Evolutionary conservation across 2,329 filamentous ascomycete genomes (phyloP), one percentile per base, ranked within the genome.

Genomic region (Penicillium digitatum): DNA sequence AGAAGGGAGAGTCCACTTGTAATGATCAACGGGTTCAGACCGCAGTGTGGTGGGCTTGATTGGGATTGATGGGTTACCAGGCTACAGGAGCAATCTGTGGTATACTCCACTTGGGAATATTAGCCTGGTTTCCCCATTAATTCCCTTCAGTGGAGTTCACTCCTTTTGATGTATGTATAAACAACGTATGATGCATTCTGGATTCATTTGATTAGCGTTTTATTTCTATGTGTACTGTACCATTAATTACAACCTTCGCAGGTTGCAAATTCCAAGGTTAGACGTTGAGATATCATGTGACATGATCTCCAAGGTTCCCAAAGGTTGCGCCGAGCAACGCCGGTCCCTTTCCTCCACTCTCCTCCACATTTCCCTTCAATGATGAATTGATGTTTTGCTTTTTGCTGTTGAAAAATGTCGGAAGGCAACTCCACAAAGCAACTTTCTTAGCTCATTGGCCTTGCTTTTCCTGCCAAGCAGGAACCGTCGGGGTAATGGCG

Each of bases 1-100:
- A 9, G 6, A 40, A 42, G 7, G 3, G 18, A 40, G 24, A 31
- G n/a, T n/a, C 12, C 20, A 16, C 16, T 38, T 38, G 35, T 24
- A 16, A 24, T 43, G 61, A 62, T 64, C 61, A 62, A 57, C 59
- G 47, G 53, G 56, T 37, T 60, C 54, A 59, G 60, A 62, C 37
- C 45, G 37, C 7, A 42, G 20, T 18, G 29, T 38, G 48, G 39
- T 34, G 40, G 38, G 38, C 63, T 64, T 63, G 31, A 64, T 63
- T 57, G 27, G 44, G 61, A 64, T 64, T 51, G 56, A 58, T 56
- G 16, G 49, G 26, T 32, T 11, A 48, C 39, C 42, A 31, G 32
- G 37, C 40, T 52, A 44, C 32, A 24, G 7, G 18, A 5, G 20
- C 16, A 22, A 22, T 26, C n/a, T n/a, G n/a, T n/a, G n/a, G n/a